Evolutionary conservation across 108 stramenopile genomes (phyloP), one percentile per base, ranked within the genome.

Genomic region (Cylindrotheca fusiformis): DNA sequence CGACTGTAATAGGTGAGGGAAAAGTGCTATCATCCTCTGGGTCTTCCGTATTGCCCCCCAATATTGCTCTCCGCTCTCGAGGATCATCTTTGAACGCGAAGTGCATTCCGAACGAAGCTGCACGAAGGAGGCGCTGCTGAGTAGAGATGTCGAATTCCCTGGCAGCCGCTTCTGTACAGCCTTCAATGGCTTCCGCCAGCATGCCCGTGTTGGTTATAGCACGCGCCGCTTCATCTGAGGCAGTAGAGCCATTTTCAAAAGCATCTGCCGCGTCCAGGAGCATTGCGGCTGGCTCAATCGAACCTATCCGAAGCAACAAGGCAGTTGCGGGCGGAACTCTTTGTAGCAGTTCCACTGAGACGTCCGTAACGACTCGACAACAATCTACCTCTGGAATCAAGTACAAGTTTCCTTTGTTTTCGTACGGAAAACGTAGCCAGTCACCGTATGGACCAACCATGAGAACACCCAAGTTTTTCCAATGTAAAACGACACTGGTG

Each of bases 371-470:
- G 8, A 97, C 94, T 22, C 95, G 87, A 63, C 96, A 95, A 56
- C 92, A 95, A 79, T 98, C 97, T 4, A 92, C 78, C 75, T 98
- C 97, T n/a, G 91, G 87, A 41, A 93, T 72, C 45, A 98, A 71
- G 32, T 87, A 75, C 6, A 97, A 69, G 52, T 86, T 82, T 3
- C 60, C 81, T 28, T 68, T 48, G 36, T 83, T 68, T 44, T 88
- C 76, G 57, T 94, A 95, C 1, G 87, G 88, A 61, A 87, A 97
- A 29, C 91, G 82, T 54, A 95, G 63, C 91, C 93, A 97, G 70
- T 98, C 96, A 19, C 97, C 97, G 68, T 95, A 96, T 1, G 96
- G 96, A 2, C 97, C 97, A 2, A 98, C 95, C 85, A 97, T 88
- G 23, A 96, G 68, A 30, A 96, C 75, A 4, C 96, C 97, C 73